phyloP scores from a whole-genome alignment of 1,139 yeast genomes.

The Yamadazyma siamensis region DNA sequence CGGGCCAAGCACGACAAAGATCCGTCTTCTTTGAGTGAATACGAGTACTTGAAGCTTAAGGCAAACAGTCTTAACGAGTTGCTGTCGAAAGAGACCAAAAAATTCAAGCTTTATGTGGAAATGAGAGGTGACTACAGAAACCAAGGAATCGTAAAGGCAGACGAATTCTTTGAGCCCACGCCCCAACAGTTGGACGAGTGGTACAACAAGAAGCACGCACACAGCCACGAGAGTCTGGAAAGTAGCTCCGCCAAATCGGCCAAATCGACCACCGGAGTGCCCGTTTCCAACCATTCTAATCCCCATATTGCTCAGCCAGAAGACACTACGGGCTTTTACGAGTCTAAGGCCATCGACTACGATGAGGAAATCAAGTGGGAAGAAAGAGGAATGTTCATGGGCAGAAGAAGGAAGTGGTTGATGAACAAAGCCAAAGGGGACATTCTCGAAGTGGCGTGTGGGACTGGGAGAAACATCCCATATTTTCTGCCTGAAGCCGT shows the following conservation, averaged over 20 bases:
- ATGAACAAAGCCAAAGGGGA: conserved; percentile 81
- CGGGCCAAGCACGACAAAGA: conserved; percentile 39
- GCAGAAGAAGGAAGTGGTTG: conserved; percentile 78
- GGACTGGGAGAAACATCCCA: conserved; percentile 90
- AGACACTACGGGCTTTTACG: conserved; percentile 84
- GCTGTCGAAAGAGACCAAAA: conserved; percentile 55
- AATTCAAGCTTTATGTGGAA: conserved; percentile 49
- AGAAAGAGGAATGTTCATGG: conserved; percentile 79
- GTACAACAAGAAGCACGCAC: conserved; percentile 41
- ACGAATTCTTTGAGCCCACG: conserved; percentile 48
- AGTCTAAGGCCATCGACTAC: conserved; percentile 72
- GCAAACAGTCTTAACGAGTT: conserved; percentile 47
- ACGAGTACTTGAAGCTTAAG: conserved; percentile 59
- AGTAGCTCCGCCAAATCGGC: conserved; percentile 2
- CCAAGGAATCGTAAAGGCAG: conserved; percentile 41
- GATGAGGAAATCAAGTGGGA: conserved; percentile 85
- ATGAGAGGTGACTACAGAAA: conserved; percentile 53
- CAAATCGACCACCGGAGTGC: conserved; percentile 1
- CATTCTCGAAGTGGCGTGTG: conserved; percentile 91
- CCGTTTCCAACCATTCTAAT: conserved; percentile 27
- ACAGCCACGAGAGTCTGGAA: conserved; percentile 14
- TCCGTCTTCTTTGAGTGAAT: conserved; percentile 49
- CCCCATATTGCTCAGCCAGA: conserved; percentile 57
- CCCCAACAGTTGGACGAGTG: conserved; percentile 47
- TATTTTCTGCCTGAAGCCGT: conserved; percentile 61